A percentile compares a stretch with the other conserved stretches of the same genome.
Conservation (phyloP, 192 early-diverging fungal genomes). For the Linnemannia schmuckeri region DNA sequence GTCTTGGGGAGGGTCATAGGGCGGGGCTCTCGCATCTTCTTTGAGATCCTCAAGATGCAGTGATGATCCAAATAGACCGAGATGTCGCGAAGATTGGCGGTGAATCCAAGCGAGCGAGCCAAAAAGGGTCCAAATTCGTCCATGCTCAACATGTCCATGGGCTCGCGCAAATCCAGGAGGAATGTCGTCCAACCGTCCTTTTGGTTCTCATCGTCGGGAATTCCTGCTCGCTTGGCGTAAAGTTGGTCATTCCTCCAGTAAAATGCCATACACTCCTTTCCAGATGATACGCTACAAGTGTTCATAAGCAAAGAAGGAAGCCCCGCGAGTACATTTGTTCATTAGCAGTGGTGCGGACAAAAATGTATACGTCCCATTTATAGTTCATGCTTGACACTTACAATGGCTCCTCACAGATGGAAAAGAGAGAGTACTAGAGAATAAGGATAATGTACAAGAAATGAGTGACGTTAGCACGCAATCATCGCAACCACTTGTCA, state of each 20-base stretch:
- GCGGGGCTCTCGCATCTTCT: slow-evolving; percentile 73
- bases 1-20: slow-evolving; percentile 68
- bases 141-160: slow-evolving; percentile 69
- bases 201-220: slow-evolving; percentile 56
- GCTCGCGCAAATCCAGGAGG: slow-evolving; percentile 82
- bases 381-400: slow-evolving; percentile 41
- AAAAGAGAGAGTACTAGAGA: slow-evolving; percentile 91
- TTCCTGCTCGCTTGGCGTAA: slow-evolving; percentile 79
- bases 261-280: slow-evolving; percentile 86
- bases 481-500: background rate
- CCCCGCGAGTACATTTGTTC: background rate
- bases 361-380: background rate
- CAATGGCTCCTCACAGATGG: slow-evolving; percentile 92
- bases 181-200: slow-evolving; percentile 77
- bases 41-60: slow-evolving; percentile 70
- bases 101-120: slow-evolving; percentile 80
- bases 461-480: background rate
- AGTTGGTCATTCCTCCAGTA: slow-evolving; percentile 91
- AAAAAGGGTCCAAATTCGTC: slow-evolving; percentile 70
- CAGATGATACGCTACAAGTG: slow-evolving; percentile 73
- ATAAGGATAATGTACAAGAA: slow-evolving; percentile 4
- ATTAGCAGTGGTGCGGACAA: background rate
- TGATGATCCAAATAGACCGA: slow-evolving; percentile 74
- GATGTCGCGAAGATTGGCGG: slow-evolving; percentile 76
- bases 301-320: background rate